Base-by-base conservation (phyloP, 768 basidiomycete genomes). In the Erythrobasidium yunnanense region DNA sequence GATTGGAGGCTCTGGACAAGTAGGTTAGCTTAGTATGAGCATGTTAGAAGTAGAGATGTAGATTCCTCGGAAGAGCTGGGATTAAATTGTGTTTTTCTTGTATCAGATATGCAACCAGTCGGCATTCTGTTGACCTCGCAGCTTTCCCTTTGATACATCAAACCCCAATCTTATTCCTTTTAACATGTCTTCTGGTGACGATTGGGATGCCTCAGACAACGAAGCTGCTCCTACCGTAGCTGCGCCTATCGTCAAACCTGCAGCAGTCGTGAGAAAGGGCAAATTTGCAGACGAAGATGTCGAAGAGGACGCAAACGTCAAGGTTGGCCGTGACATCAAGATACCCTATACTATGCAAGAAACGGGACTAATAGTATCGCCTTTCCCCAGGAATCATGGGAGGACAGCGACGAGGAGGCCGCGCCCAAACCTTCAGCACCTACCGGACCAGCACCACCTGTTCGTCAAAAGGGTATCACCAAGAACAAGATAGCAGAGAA, bases 271-370 rank as follows among this genome's bases (percentile, higher is more conserved):
- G 6, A 69, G 56, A 17, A 77, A 73, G 58, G 84, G 78, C 67
- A 88, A 86, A 77, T 95, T 87, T 85, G 86, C 85, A 68, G 92
- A 87, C 51, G 92, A 96, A 76, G 92, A 95, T 73, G 87, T 87
- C 73, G 90, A 92, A 0, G 85, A 85, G 13, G 83, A 84, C 23
- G 87, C 87, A 45, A 87, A 84, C 56, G 90, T 92, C 73, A 23
- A 62, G 15, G 57, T 70, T 32, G 27, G 23, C 54, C 50, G 50
- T 52, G 18, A 20, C 18, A n/a, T n/a, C n/a, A n/a, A n/a, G n/a
- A n/a, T 30, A 52, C 22, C 25, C 30, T 55, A 32, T 32, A 15
- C 20, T 30, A 32, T 32, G 20, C 34, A 27, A 20, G 15, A 6
- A 27, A 25, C 20, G 17, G 17, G 6, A 32, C 30, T 55, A 11